Evolutionary conservation across 352 stramenopile genomes (phyloP), one percentile per base, ranked within the genome.

Genomic region (Thalassiosira mediterranea): DNA sequence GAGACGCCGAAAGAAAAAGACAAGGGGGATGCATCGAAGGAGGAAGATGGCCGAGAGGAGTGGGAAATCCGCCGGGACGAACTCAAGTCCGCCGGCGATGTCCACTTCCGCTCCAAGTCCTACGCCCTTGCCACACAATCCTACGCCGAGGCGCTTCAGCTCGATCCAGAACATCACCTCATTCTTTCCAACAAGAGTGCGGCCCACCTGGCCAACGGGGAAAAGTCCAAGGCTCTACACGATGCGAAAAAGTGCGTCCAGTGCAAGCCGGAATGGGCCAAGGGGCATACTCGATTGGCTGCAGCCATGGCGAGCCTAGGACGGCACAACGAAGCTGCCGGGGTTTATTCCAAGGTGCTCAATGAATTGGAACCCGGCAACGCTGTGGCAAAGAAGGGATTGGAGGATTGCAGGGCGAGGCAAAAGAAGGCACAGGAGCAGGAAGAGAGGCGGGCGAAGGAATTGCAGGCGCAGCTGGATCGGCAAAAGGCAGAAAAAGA

Each of bases 151-250:
- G 86, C 86, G 0, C 66, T 93, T 2, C 60, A 72, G 19, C 58
- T 91, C 19, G 85, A 92, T 67, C 84, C 84, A 4, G 64, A 68
- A 3, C 75, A 87, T 67, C 52, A 83, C 46, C 63, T 88, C 13
- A 46, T 90, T 13, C 81, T 88, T 4, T 87, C 72, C 15, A 93
- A 93, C 67, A 79, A 86, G 76, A 85, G 68, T 3, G 88, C 88
- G 0, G 85, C 84, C 15, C 83, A 90, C 69, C 72, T 93, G 15
- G 79, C 82, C 44, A 76, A 81, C 28, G 64, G 70, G 0, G 68
- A 91, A 58, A 89, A 88, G 46, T 84, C 70, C 8, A 91, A 89
- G 61, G 85, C 88, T 3, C 56, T 91, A 15, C 65, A 81, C 19
- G 85, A 91, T 76, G 88, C 84, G 4, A 60, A 80, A 64, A 79